phyloP scores from a whole-genome alignment of 2,329 filamentous ascomycete species.

The Nothophoma quercina region DNA sequence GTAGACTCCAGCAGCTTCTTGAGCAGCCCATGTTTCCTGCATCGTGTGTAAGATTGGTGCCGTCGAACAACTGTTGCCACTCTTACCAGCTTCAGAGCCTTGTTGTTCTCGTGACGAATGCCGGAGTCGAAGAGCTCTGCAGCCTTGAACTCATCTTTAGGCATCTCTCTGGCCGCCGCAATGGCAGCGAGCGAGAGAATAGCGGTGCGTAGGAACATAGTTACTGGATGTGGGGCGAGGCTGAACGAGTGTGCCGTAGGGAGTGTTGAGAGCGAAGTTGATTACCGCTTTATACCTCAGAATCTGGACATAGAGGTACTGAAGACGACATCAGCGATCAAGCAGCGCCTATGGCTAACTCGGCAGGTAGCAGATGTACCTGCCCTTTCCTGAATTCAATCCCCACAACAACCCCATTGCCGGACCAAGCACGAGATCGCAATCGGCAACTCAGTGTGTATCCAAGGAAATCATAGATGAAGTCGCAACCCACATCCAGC shows the following conservation, averaged over 20 bases:
- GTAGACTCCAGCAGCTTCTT: constrained; percentile 43
- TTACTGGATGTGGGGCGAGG: constrained; percentile 18
- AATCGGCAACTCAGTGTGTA: constrained; percentile 28
- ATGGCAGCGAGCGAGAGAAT: constrained; percentile 46
- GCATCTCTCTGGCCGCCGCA: constrained; percentile 44
- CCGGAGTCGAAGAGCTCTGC: constrained; percentile 51
- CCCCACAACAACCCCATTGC: constrained; percentile 22
- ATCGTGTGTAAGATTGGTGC: constrained; percentile 25
- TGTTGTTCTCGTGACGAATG: constrained; percentile 48
- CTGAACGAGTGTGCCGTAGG: constrained; percentile 15
- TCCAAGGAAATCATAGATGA: constrained; percentile 32
- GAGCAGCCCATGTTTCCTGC: constrained; percentile 49
- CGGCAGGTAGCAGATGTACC: constrained; percentile 39
- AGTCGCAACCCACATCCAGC: constrained; percentile 18
- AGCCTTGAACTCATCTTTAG: constrained; percentile 44
- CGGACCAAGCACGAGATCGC: constrained; percentile 22
- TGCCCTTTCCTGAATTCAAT: constrained; percentile 35
- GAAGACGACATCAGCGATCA: constrained; percentile 11
- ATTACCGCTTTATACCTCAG: constrained; percentile 9
- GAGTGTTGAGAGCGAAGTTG: neutral
- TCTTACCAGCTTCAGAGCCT: constrained; percentile 44
- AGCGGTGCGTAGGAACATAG: constrained; percentile 40
- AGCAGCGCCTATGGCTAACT: constrained; percentile 31
- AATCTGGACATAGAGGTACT: constrained; percentile 16
- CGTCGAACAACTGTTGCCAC: neutral